phyloP scores from a whole-genome alignment of 768 basidiomycete species.

The Boletellus ananiceps region DNA sequence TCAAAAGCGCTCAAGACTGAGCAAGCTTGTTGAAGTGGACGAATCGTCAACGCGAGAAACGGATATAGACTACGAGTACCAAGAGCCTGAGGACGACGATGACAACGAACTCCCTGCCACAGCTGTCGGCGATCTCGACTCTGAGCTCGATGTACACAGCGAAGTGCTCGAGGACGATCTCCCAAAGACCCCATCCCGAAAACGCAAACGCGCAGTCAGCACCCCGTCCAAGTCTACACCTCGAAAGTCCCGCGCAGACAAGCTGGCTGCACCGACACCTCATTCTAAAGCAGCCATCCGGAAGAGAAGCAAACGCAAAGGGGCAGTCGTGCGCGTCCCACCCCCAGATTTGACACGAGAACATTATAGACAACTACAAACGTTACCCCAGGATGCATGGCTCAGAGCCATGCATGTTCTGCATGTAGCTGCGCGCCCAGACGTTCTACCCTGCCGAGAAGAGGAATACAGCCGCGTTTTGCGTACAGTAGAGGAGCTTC shows the following conservation, averaged over 20 bases:
- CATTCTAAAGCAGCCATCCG: constrained; percentile 68
- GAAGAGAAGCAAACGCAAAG: constrained; percentile 36
- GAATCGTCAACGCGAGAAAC: constrained; percentile 13
- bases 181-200: constrained; percentile 51
- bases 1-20: constrained; percentile 21
- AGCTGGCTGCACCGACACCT: constrained; percentile 62
- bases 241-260: constrained; percentile 33
- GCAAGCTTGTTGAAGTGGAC: constrained; percentile 23
- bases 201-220: constrained; percentile 40
- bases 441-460: constrained; percentile 83
- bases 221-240: constrained; percentile 32
- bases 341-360: constrained; percentile 34
- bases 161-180: constrained; percentile 25
- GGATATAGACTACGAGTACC: constrained; percentile 22
- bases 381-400: constrained; percentile 73
- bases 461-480: constrained; percentile 78
- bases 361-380: constrained; percentile 38
- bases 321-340: constrained; percentile 31
- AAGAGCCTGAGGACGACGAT: constrained; percentile 15
- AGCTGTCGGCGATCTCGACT: constrained; percentile 16
- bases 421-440: constrained; percentile 91
- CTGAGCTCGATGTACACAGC: constrained; percentile 27
- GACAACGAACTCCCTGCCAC: constrained; percentile 21
- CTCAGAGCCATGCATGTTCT: constrained; percentile 84
- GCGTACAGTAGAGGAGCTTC: constrained; percentile 70